Evolutionary conservation across 1,284 basidiomycete species (phyloP).

Genomic region (Kalmanozyma brasiliensis): DNA sequence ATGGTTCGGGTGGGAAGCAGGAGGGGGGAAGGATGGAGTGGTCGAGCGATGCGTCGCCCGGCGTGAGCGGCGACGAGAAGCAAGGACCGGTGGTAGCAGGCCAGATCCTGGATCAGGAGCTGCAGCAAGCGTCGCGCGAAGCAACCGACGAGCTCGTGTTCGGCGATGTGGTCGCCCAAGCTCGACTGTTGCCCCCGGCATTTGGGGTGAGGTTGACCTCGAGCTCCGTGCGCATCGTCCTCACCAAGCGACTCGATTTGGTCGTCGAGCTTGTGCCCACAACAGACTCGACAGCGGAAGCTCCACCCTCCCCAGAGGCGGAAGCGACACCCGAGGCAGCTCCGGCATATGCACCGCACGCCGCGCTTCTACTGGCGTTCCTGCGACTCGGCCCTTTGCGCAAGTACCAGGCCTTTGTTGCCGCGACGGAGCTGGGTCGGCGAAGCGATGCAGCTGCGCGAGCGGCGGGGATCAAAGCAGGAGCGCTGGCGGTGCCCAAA

Average conservation of each 20-base stretch:
- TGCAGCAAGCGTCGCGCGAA: constrained; percentile 53
- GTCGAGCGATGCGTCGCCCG: too few relatives aligned
- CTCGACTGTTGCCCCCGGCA: constrained; percentile 33
- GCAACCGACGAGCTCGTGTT: constrained; percentile 55
- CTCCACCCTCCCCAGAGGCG: neutral
- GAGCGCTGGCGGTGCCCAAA: constrained; percentile 20
- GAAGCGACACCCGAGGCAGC: neutral
- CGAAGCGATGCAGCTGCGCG: constrained; percentile 14
- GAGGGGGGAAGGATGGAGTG: constrained; percentile 20
- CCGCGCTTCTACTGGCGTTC: constrained; percentile 27
- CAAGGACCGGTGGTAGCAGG: constrained; percentile 11
- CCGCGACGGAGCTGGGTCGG: constrained; percentile 6
- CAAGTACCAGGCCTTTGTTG: constrained; percentile 25
- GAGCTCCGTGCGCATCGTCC: constrained; percentile 34
- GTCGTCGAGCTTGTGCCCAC: constrained; percentile 36
- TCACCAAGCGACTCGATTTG: constrained; percentile 36
- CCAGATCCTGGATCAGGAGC: constrained; percentile 39
- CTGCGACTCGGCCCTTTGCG: constrained; percentile 32
- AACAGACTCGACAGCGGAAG: neutral
- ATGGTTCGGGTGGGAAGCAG: neutral
- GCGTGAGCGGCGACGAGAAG: too few relatives aligned
- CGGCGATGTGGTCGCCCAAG: constrained; percentile 49
- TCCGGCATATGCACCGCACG: constrained; percentile 26
- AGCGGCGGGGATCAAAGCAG: constrained; percentile 17
- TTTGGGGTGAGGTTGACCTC: constrained; percentile 44